These are phyloP conservation scores for Platismatia glauca DNA, from an alignment of 495 filamentous ascomycete genomes.

Conservation along the genomic window DNA sequence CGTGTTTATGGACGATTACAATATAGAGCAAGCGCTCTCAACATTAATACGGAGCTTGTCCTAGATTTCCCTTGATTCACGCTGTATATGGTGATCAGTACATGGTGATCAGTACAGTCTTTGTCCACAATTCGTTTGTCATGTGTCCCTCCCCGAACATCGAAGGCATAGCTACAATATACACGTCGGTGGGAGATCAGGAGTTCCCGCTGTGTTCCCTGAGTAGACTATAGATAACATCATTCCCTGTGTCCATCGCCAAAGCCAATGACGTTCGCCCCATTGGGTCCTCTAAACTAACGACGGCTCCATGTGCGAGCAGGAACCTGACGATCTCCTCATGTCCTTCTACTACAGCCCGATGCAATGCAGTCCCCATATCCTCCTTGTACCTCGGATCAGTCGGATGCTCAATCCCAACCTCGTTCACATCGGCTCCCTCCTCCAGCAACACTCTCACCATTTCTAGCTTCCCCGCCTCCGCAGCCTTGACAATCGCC, in stretches of 20 bases:
- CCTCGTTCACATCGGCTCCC: slow-evolving; percentile 17
- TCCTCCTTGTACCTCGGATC: slow-evolving; percentile 16
- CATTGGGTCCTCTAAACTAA: slow-evolving; percentile 13
- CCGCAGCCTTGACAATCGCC: slow-evolving; percentile 14
- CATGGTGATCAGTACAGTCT: no score
- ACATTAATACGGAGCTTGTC: no score
- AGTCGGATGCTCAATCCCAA: slow-evolving; percentile 13
- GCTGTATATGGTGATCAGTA: no score
- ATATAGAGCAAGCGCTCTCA: no score
- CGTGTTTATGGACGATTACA: no score
- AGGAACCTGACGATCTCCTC: slow-evolving; percentile 6
- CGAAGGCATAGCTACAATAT: no score
- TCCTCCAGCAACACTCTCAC: slow-evolving; percentile 14
- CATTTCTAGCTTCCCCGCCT: slow-evolving; percentile 13
- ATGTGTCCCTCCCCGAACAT: no score
- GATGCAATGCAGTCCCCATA: slow-evolving; percentile 16
- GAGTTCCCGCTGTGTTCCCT: background rate
- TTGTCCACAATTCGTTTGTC: no score
- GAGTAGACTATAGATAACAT: background rate
- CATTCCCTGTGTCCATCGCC: slow-evolving; percentile 3
- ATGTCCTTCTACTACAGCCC: slow-evolving; percentile 13
- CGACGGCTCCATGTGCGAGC: slow-evolving; percentile 8
- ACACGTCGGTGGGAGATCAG: no score
- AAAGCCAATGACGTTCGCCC: slow-evolving; percentile 14
- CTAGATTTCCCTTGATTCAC: no score